These are phyloP conservation scores for Colletotrichum costaricense DNA, from an alignment of 2,329 filamentous ascomycete genomes.

Conservation along the genomic window DNA sequence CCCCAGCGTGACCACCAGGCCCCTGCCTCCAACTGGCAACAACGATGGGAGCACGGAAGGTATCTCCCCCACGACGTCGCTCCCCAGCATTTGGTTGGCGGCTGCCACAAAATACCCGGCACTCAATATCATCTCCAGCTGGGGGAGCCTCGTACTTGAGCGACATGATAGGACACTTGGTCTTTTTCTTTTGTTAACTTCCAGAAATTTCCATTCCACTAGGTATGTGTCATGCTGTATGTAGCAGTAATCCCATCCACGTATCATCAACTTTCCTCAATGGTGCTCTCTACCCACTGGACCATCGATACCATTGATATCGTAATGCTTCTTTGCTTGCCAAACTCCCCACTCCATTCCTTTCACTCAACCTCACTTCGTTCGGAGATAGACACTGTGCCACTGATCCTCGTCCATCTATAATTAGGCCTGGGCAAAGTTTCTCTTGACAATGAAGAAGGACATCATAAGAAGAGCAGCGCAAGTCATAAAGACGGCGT, in stretches of 20 bases:
- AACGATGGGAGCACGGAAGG: not conserved
- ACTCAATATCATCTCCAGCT: conserved; percentile 2
- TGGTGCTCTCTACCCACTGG: not conserved
- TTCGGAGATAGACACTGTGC: not conserved
- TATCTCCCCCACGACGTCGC: conserved; percentile 9
- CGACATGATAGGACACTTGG: conserved; percentile 19
- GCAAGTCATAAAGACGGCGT: conserved; percentile 42
- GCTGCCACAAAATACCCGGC: conserved; percentile 5
- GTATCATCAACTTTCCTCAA: not conserved
- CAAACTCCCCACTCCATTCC: not conserved
- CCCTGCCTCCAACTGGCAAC: conserved; percentile 3
- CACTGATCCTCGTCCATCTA: not conserved
- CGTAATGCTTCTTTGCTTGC: not conserved
- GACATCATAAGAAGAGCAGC: conserved; percentile 34
- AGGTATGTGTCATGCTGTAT: not conserved
- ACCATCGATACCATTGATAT: too few species aligned
- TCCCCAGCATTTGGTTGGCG: conserved; percentile 26
- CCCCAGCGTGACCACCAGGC: conserved; percentile 10
- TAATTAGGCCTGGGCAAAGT: conserved; percentile 12
- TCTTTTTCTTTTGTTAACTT: not conserved
- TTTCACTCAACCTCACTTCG: not conserved
- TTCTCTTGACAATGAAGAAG: conserved; percentile 37
- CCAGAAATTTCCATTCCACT: conserved; percentile 22
- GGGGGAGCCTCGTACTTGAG: conserved; percentile 13
- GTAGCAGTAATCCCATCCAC: not conserved